Evolutionary conservation across 192 early-diverging fungal genomes (phyloP).

Genomic region (Gonapodya prolifera): DNA sequence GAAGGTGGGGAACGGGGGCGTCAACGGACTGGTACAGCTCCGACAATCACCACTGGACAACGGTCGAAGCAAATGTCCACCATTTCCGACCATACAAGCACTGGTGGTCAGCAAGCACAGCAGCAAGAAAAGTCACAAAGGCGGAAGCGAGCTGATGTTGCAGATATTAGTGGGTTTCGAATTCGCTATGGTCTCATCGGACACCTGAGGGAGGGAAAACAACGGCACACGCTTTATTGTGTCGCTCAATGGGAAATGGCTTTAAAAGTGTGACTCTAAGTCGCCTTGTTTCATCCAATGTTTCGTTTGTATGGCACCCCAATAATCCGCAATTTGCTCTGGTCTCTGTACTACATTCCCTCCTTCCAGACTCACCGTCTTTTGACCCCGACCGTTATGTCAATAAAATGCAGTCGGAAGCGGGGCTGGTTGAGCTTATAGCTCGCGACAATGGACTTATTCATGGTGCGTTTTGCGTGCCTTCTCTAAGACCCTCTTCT

Average conservation of each 20-base stretch:
- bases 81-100: background rate
- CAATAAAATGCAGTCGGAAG: conserved; percentile 57
- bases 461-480: conserved; percentile 31
- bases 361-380: conserved; percentile 33
- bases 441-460: conserved; percentile 63
- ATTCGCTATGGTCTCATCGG: too few species aligned
- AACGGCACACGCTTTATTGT: too few species aligned
- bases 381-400: conserved; percentile 73
- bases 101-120: background rate
- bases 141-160: background rate
- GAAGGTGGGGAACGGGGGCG: background rate
- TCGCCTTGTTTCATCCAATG: too few species aligned
- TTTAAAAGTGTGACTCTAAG: too few species aligned
- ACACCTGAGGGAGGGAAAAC: too few species aligned
- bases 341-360: too few species aligned
- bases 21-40: background rate
- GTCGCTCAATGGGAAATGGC: too few species aligned
- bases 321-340: too few species aligned
- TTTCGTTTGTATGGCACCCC: too few species aligned
- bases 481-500: background rate
- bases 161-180: background rate
- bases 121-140: background rate
- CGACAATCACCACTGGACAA: background rate
- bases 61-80: background rate
- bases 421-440: conserved; percentile 54